Conservation (phyloP, 2,329 filamentous ascomycete genomes). For the Pestalotiopsis sp. region DNA sequence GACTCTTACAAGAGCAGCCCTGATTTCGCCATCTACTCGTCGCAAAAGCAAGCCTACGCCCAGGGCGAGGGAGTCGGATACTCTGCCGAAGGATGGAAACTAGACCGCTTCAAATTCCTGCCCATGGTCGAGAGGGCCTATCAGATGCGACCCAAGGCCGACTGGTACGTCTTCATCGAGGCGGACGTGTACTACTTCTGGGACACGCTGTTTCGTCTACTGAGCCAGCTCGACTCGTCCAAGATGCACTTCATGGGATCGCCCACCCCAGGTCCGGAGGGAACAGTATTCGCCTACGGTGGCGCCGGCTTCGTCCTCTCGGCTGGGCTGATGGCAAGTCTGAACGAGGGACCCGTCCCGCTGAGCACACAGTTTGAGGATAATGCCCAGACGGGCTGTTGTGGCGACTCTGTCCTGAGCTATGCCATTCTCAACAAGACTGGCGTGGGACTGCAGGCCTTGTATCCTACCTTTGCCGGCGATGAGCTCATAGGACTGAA, state of each 20-base stretch:
- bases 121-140: constrained; percentile 54
- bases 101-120: constrained; percentile 62
- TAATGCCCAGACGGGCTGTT: constrained; percentile 5
- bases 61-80: constrained; percentile 20
- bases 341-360: neutral
- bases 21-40: constrained; percentile 53
- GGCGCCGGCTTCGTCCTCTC: constrained; percentile 57
- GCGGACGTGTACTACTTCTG: constrained; percentile 60
- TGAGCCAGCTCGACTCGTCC: constrained; percentile 49
- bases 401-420: neutral
- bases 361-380: neutral
- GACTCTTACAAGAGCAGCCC: constrained; percentile 31
- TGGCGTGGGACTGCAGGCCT: neutral
- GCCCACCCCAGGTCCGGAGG: constrained; percentile 50
- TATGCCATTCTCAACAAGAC: constrained; percentile 4
- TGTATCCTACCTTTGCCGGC: neutral
- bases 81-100: constrained; percentile 50
- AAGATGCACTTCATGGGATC: constrained; percentile 56
- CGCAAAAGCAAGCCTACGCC: constrained; percentile 30
- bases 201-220: constrained; percentile 55
- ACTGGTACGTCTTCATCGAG: constrained; percentile 64
- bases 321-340: constrained; percentile 13
- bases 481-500: constrained; percentile 3
- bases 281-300: constrained; percentile 52
- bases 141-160: constrained; percentile 42